Evolutionary conservation across 2,329 filamentous ascomycete genomes (phyloP).

Genomic region (Monosporascus cannonballus): DNA sequence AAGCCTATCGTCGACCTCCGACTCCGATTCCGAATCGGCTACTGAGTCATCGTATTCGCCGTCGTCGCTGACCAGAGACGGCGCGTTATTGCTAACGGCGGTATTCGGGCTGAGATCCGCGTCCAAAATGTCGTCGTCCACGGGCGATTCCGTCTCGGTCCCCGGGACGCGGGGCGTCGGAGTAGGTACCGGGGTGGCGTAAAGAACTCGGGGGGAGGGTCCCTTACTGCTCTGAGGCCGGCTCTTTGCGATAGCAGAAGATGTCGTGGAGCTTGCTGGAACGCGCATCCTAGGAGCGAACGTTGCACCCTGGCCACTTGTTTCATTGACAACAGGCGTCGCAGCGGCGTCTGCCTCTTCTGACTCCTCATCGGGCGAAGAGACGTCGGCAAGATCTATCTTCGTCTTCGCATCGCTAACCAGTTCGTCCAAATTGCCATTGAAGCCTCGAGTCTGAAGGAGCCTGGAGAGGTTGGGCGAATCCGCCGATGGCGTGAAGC

Average conservation of each 20-base stretch:
- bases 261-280: conserved; percentile 50
- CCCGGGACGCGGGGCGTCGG: conserved; percentile 22
- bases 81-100: conserved; percentile 67
- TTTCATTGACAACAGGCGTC: conserved; percentile 31
- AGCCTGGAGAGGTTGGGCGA: conserved; percentile 64
- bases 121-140: conserved; percentile 50
- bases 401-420: conserved; percentile 55
- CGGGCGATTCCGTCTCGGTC: conserved; percentile 15
- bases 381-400: conserved; percentile 42
- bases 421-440: conserved; percentile 51
- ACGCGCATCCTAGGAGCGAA: conserved; percentile 41
- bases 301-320: conserved; percentile 32
- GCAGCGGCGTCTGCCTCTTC: conserved; percentile 42
- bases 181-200: conserved; percentile 32
- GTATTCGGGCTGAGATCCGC: conserved; percentile 64
- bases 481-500: conserved; percentile 49
- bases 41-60: conserved; percentile 72
- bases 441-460: conserved; percentile 55
- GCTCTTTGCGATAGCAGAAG: conserved; percentile 38
- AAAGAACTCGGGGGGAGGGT: conserved; percentile 32
- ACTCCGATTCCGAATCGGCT: conserved; percentile 52
- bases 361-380: conserved; percentile 48
- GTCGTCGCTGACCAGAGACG: conserved; percentile 74
- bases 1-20: conserved; percentile 49
- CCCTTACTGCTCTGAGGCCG: conserved; percentile 56